A percentile compares a stretch with the other conserved stretches of the same genome.
phyloP scores from a whole-genome alignment of 257 asterid genomes.

The Asclepias syriaca region DNA sequence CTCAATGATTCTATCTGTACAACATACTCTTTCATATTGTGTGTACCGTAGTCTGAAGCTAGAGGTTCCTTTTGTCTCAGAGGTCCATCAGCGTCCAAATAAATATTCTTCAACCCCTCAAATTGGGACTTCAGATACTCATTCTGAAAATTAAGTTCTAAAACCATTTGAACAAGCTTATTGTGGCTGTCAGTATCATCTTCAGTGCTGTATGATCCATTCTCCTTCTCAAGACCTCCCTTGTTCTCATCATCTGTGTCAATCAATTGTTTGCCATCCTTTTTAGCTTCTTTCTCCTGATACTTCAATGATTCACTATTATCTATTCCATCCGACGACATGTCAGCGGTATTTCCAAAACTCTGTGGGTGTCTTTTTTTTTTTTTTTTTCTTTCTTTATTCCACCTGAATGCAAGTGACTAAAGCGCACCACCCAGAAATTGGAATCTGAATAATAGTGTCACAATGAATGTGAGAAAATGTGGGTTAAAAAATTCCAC shows the following conservation, averaged over 20 bases:
- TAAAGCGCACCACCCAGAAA: neutral
- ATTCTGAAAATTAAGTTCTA: conserved; percentile 78
- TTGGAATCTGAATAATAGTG: neutral
- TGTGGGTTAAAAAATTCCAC: neutral
- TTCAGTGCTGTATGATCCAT: conserved; percentile 27
- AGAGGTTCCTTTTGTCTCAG: conserved; percentile 24
- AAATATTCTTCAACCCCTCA: conserved; percentile 44
- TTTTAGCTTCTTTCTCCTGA: conserved; percentile 28
- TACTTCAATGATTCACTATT: conserved; percentile 33
- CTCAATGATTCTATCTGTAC: conserved; percentile 60
- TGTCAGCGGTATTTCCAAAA: conserved; percentile 23
- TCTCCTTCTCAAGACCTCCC: conserved; percentile 35
- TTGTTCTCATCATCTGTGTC: conserved; percentile 26
- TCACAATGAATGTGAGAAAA: neutral
- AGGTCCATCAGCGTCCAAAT: conserved; percentile 24
- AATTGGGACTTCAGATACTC: conserved; percentile 81
- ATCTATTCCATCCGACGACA: conserved; percentile 44
- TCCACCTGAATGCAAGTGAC: neutral
- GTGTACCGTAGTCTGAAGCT: conserved; percentile 27
- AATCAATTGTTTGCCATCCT: conserved; percentile 35
- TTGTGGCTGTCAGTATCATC: conserved; percentile 39
- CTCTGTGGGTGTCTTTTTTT: neutral
- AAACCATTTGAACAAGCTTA: conserved; percentile 62
- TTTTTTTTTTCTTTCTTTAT: neutral
- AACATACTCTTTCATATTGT: conserved; percentile 37